Evolutionary conservation across 441 rosid species (phyloP).

Genomic region (Raphanus hybrid): DNA sequence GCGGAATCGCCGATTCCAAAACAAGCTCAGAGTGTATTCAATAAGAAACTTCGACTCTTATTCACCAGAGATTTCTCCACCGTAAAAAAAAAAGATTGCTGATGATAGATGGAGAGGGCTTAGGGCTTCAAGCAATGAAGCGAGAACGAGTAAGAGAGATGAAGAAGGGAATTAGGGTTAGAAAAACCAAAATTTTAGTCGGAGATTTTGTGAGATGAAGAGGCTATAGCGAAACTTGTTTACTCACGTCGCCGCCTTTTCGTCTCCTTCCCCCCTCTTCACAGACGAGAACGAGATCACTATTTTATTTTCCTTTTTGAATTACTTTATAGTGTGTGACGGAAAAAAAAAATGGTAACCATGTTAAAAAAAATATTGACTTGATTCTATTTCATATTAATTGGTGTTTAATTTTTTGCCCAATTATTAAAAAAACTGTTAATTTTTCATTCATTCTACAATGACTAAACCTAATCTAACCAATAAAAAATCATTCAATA

Average conservation of each 20-base stretch:
- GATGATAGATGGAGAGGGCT: constrained; percentile 2
- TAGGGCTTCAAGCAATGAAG: constrained; percentile 24
- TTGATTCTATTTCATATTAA: too few species aligned
- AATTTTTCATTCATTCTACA: too few species aligned
- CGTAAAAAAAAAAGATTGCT: neutral
- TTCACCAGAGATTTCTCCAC: neutral
- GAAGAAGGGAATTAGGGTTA: constrained; percentile 19
- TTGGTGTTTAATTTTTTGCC: too few species aligned
- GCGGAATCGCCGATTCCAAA: neutral
- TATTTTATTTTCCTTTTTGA: neutral
- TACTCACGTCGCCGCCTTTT: constrained; percentile 35
- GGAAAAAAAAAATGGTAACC: too few species aligned
- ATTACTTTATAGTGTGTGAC: neutral
- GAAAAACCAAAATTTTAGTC: neutral
- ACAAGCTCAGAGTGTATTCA: neutral
- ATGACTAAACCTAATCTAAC: too few species aligned
- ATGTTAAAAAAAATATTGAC: too few species aligned
- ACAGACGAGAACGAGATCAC: neutral
- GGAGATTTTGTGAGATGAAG: constrained; percentile 21
- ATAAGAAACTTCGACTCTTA: constrained; percentile 4
- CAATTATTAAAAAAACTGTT: too few species aligned
- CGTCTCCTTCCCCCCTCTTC: neutral
- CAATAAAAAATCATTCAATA: too few species aligned
- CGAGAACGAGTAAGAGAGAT: neutral
- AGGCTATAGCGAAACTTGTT: constrained; percentile 20